Evolutionary conservation across 2,329 filamentous ascomycete genomes (phyloP), one percentile per base, ranked within the genome.

Genomic region (Cercospora zeae-maydis): DNA sequence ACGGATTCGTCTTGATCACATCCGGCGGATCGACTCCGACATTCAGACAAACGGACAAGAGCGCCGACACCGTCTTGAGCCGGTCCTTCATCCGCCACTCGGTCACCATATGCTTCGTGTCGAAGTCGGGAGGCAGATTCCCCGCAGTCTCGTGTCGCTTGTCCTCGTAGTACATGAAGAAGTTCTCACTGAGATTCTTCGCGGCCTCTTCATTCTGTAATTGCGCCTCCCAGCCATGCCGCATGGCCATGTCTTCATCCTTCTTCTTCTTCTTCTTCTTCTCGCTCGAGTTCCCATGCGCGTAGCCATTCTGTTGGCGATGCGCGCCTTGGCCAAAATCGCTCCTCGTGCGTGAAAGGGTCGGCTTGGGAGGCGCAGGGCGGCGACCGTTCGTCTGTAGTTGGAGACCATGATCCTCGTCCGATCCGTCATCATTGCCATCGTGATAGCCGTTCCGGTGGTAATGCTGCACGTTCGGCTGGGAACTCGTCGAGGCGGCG

Each of bases 91-190:
- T 97, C 63, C 95, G 89, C 95, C 95, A 99, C 75, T 98, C 95
- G 74, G 96, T 90, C 5, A 96, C 83, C 55, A 74, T 67, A 31
- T 65, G 67, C 61, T 68, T 71, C 6, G 71, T 67, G 47, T 75
- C 70, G 57, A 68, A 71, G 19, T 67, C 66, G 58, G 86, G 84
- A 74, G 92, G 91, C 14, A 92, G 91, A 69, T 93, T 92, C 21
- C 92, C 95, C 36, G 92, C 93, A 21, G 92, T 95, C 75, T 98
- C 95, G 78, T 99, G 95, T 58, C 93, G 89, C 78, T 98, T 98
- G 78, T 99, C 95, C 67, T 93, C 97, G 77, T 91, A 99, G 79
- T 99, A 99, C 93, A 98, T 98, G 81, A 96, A 98, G 86, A 96
- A 99, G 69, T 92, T 96, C 90, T 96, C 60, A 45, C 68, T 71